Evolutionary conservation across 2,329 filamentous ascomycete species (phyloP).

Genomic region (Hymenoscyphus occultus): DNA sequence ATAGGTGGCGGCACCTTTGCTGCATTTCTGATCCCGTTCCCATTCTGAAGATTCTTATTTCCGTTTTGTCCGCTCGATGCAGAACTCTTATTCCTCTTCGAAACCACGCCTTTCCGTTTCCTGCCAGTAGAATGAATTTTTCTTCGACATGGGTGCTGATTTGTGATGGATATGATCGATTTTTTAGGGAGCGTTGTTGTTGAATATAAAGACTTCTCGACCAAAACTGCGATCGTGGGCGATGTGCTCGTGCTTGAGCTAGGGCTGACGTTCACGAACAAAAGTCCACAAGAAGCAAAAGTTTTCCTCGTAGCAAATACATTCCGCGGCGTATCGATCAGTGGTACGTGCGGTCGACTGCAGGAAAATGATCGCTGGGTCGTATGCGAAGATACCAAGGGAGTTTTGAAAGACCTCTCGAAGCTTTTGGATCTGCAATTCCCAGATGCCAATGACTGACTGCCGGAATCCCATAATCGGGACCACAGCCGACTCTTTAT

Average conservation of each 20-base stretch:
- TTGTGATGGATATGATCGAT: constrained; percentile 19
- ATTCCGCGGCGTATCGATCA: constrained; percentile 38
- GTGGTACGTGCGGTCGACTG: constrained; percentile 26
- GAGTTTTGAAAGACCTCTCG: constrained; percentile 15
- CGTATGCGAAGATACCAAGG: constrained; percentile 16
- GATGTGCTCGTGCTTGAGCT: constrained; percentile 37
- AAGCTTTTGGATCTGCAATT: constrained; percentile 16
- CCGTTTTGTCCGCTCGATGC: constrained; percentile 28
- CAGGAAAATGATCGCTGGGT: constrained; percentile 24
- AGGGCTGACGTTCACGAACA: constrained; percentile 47
- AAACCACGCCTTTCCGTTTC: constrained; percentile 26
- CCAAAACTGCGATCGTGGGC: constrained; percentile 23
- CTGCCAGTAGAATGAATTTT: constrained; percentile 33
- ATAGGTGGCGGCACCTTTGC: constrained; percentile 16
- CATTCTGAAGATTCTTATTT: constrained; percentile 24
- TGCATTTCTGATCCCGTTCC: constrained; percentile 23
- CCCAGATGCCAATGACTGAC: constrained; percentile 23
- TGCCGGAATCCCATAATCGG: constrained; percentile 39
- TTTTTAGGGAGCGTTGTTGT: constrained; percentile 16
- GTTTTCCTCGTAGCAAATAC: constrained; percentile 42
- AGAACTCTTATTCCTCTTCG: constrained; percentile 36
- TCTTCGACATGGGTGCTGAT: constrained; percentile 30
- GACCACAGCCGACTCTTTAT: constrained; percentile 46
- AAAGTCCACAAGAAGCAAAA: constrained; percentile 53
- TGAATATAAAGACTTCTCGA: constrained; percentile 29